Percentiles rank a stretch among this genome's conserved stretches.
Conservation (phyloP, 805 yeast genomes). For the Blastobotrys chiropterorum region DNA sequence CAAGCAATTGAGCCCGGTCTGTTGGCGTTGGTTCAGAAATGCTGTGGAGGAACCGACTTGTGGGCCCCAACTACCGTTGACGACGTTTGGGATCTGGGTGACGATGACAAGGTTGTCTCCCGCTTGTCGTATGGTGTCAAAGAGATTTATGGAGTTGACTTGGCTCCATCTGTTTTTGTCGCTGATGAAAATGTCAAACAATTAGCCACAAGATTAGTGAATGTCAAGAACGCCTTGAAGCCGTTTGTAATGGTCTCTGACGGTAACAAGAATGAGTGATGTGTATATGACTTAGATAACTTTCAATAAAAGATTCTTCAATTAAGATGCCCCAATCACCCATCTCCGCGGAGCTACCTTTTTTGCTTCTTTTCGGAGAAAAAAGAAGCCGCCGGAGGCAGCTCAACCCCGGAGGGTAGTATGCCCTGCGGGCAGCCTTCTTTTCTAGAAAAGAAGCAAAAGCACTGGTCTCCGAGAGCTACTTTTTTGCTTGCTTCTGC, state of each 20-base stretch:
- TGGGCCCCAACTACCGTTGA: constrained; percentile 18
- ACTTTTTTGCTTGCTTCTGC: too few species aligned
- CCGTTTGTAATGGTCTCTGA: constrained; percentile 19
- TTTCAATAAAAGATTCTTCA: not conserved
- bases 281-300: constrained; percentile 1
- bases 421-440: too few species aligned
- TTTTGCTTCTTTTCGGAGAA: too few species aligned
- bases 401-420: too few species aligned
- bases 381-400: too few species aligned
- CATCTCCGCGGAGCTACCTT: too few species aligned
- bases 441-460: too few species aligned
- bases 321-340: too few species aligned
- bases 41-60: constrained; percentile 20
- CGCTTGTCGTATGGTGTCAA: constrained; percentile 24
- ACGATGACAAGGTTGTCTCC: constrained; percentile 19
- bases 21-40: constrained; percentile 18
- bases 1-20: constrained; percentile 32
- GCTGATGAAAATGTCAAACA: constrained; percentile 34
- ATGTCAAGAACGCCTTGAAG: constrained; percentile 26
- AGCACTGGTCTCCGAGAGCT: too few species aligned
- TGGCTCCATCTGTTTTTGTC: constrained; percentile 38
- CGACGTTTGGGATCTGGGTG: constrained; percentile 22
- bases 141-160: constrained; percentile 27
- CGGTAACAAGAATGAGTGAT: not conserved
- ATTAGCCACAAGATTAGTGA: constrained; percentile 25